A percentile compares a stretch with the other conserved stretches of the same genome.
Evolutionary conservation across 1,139 yeast genomes (phyloP).

Genomic region (Taiozyma sp.): DNA sequence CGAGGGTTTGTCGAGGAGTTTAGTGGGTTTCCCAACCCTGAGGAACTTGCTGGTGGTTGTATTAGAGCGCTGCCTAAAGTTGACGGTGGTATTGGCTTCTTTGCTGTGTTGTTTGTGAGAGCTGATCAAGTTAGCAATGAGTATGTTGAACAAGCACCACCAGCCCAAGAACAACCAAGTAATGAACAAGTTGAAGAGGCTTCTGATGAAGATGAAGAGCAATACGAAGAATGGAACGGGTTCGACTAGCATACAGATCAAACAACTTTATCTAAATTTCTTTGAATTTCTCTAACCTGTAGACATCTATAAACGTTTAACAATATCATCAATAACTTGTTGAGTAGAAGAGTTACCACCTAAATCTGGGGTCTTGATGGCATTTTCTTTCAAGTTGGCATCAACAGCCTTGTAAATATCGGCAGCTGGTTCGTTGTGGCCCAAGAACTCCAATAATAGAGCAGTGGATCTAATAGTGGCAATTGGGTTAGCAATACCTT

Average conservation of each 20-base stretch:
- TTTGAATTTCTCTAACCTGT: neutral
- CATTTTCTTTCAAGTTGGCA: conserved; percentile 79
- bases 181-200: conserved; percentile 3
- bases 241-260: conserved; percentile 18
- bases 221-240: conserved; percentile 27
- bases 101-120: conserved; percentile 58
- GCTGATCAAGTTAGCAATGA: conserved; percentile 7
- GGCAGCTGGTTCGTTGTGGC: conserved; percentile 85
- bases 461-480: conserved; percentile 98
- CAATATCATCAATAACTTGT: conserved; percentile 79
- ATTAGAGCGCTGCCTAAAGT: conserved; percentile 78
- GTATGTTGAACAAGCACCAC: neutral
- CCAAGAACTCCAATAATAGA: conserved; percentile 95
- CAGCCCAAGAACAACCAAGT: neutral
- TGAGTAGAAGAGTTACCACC: conserved; percentile 88
- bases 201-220: conserved; percentile 6
- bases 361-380: conserved; percentile 86
- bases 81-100: conserved; percentile 97
- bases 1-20: conserved; percentile 77
- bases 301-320: conserved; percentile 42
- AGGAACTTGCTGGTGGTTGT: conserved; percentile 75
- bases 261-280: neutral
- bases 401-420: conserved; percentile 92
- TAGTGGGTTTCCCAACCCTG: conserved; percentile 39
- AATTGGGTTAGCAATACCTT: conserved; percentile 91